Evolutionary conservation across 2,329 filamentous ascomycete genomes (phyloP).

Genomic region (Neospermospora avenae): DNA sequence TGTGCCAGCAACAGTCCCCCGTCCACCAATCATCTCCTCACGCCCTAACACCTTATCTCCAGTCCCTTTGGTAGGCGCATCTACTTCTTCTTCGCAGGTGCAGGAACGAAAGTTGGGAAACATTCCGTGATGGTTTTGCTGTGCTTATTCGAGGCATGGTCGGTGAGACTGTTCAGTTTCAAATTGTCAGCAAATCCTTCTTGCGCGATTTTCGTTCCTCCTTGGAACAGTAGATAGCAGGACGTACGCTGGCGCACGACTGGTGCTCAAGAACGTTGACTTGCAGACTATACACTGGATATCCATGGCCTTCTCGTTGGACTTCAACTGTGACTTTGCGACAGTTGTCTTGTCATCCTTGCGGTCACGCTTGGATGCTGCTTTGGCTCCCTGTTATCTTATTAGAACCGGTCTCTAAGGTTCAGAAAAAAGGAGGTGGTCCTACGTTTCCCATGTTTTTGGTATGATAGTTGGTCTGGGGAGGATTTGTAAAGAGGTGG

Average conservation of each 20-base stretch:
- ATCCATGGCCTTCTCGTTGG: slow-evolving; percentile 68
- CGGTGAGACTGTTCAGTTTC: slow-evolving; percentile 51
- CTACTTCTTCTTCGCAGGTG: slow-evolving; percentile 2
- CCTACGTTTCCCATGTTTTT: slow-evolving; percentile 32
- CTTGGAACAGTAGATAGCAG: slow-evolving; percentile 27
- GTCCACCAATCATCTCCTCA: not conserved
- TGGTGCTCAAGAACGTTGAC: slow-evolving; percentile 75
- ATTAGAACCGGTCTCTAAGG: slow-evolving; percentile 6
- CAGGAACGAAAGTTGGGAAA: slow-evolving; percentile 53
- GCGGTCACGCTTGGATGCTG: slow-evolving; percentile 70
- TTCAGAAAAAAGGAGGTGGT: not conserved
- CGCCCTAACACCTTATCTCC: not conserved
- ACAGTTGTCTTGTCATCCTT: slow-evolving; percentile 59
- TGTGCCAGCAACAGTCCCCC: not conserved
- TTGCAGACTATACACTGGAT: slow-evolving; percentile 77
- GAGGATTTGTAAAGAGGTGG: not conserved
- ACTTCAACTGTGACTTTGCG: slow-evolving; percentile 67
- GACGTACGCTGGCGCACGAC: slow-evolving; percentile 65
- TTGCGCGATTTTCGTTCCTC: not conserved
- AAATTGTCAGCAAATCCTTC: not conserved
- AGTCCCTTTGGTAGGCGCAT: not conserved
- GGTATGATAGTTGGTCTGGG: not conserved
- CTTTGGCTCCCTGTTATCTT: slow-evolving; percentile 56
- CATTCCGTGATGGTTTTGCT: slow-evolving; percentile 68
- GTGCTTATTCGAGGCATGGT: slow-evolving; percentile 76